Base-by-base conservation (phyloP, 129 eudicot species). In the Dittrichia graveolens region DNA sequence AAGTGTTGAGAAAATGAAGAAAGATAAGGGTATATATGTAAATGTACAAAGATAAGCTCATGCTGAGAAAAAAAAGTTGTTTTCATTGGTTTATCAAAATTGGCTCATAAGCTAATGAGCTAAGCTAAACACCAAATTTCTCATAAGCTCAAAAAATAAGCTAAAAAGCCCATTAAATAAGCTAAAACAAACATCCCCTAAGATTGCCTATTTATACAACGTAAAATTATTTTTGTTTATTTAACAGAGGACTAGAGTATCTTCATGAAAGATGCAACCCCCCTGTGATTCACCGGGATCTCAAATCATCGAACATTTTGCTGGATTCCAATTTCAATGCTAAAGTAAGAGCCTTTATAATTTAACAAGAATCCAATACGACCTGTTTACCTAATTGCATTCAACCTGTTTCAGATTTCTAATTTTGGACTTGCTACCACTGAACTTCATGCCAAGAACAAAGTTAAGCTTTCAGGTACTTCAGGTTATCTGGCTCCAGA, bases 231-330 rank as follows among this genome's bases (percentile, higher is more conserved):
- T 15, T 43, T 80, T 61, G 31, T 50, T 56, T 13, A 49, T 60
- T 69, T 45, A 59, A 14, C 80, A 94, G 99, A 83, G 97, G 98
- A 42, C 71, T 94, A 44, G 99, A 94, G 73, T 90, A 85, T 80
- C 89, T 94, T 56, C 99, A 94, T 43, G 99, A 94, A 82, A 88
- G 83, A 39, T 94, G 97, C 78, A 88, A 84, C 65, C 98, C 97
- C 34, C 89, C 92, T 1, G 87, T 94, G 41, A 90, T 94, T 61
- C 98, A 94, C 77, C 77, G 98, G 82, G 90, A 94, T 79, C 82
- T 94, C 81, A 90, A 88, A 73, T 81, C 98, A 75, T 94, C 97
- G 4, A 94, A 90, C 74, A 84, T 94, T 81, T 86, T 94, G 63
- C 86, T 94, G 12, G 98, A 94, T 79, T 90, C 97, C 60, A 84